phyloP scores from a whole-genome alignment of 2,329 filamentous ascomycete genomes.

The Fusarium veterinarium region DNA sequence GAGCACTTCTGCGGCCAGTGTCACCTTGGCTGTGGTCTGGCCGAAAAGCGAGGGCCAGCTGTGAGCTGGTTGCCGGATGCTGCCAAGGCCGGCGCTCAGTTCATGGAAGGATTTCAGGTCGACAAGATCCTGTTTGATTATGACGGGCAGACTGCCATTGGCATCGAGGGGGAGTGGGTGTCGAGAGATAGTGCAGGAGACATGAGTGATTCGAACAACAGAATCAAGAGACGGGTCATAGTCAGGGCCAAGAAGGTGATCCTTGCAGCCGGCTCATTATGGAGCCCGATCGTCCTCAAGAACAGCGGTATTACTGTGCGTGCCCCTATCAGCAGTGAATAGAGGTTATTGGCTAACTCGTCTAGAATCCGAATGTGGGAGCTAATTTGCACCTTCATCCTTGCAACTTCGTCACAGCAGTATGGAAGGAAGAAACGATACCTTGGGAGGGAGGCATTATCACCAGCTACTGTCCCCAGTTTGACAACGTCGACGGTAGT shows the following conservation, averaged over 20 bases:
- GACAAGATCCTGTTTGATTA: constrained; percentile 77
- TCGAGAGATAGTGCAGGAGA: constrained; percentile 74
- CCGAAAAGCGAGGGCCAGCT: constrained; percentile 82
- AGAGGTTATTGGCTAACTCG: constrained; percentile 35
- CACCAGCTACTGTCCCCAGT: constrained; percentile 79
- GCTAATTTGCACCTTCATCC: constrained; percentile 86
- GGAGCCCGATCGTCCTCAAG: constrained; percentile 79
- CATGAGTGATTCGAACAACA: constrained; percentile 61
- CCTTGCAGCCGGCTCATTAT: constrained; percentile 79
- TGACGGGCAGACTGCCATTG: constrained; percentile 68
- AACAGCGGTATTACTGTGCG: constrained; percentile 79
- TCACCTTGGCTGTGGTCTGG: constrained; percentile 70
- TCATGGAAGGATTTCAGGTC: constrained; percentile 84
- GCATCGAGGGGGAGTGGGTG: constrained; percentile 80
- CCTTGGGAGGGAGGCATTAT: constrained; percentile 82
- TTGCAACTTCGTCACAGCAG: constrained; percentile 66
- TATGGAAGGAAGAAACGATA: constrained; percentile 77
- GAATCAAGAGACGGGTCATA: constrained; percentile 69
- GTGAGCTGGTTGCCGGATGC: constrained; percentile 85
- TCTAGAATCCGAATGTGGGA: constrained; percentile 81
- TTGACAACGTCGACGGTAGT: constrained; percentile 82
- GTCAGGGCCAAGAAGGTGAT: constrained; percentile 86
- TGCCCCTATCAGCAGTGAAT: constrained; percentile 5
- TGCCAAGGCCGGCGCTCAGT: constrained; percentile 78
- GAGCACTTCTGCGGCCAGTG: constrained; percentile 80